phyloP scores from a whole-genome alignment of 768 basidiomycete species.

The Termitomyces sp. region DNA sequence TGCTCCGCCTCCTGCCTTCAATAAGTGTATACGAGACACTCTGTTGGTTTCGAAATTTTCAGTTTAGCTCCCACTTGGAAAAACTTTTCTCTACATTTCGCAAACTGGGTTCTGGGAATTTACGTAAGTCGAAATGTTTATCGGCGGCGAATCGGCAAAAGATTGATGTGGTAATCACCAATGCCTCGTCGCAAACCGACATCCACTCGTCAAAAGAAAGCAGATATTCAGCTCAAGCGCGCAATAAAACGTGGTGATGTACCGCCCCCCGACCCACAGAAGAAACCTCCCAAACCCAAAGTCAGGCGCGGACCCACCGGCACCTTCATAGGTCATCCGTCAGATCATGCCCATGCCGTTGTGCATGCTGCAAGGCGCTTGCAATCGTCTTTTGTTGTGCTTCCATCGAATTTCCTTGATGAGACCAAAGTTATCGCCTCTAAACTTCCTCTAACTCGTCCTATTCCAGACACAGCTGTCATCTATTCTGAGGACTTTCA shows the following conservation, averaged over 20 bases:
- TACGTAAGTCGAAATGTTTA: background rate
- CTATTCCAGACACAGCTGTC: conserved; percentile 38
- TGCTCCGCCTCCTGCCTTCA: background rate
- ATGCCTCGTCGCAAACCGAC: conserved; percentile 48
- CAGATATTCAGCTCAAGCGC: conserved; percentile 70
- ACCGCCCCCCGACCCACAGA: conserved; percentile 30
- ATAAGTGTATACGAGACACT: background rate
- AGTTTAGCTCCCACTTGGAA: background rate
- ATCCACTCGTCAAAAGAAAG: conserved; percentile 66
- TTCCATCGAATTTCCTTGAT: conserved; percentile 56
- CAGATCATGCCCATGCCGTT: conserved; percentile 19
- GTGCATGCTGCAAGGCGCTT: conserved; percentile 44
- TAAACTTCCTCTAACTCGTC: conserved; percentile 46
- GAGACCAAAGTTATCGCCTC: conserved; percentile 53
- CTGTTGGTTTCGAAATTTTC: background rate
- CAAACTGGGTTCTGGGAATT: background rate
- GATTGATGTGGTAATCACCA: background rate
- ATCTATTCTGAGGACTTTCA: conserved; percentile 25
- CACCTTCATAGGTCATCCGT: conserved; percentile 17
- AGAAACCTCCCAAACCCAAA: conserved; percentile 20
- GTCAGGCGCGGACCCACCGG: conserved; percentile 27
- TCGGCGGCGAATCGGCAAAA: background rate
- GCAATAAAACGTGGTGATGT: conserved; percentile 81
- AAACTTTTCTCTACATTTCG: background rate
- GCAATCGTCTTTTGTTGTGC: conserved; percentile 66